A percentile compares a stretch with the other conserved stretches of the same genome.
Evolutionary conservation across 2,329 filamentous ascomycete species (phyloP).

Genomic region (Apiospora arundinis): DNA sequence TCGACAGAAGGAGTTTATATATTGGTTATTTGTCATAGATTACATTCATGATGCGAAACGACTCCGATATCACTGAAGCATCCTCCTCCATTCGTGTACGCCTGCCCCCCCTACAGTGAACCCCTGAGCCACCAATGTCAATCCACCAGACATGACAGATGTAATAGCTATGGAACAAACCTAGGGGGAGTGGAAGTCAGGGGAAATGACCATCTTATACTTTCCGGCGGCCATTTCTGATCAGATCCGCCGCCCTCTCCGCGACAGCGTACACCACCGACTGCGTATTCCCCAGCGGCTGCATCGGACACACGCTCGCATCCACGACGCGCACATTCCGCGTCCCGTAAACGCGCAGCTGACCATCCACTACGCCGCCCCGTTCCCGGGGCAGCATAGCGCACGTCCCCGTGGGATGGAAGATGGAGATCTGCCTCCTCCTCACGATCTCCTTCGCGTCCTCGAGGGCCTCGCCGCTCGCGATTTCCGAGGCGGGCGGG

Average conservation of each 20-base stretch:
- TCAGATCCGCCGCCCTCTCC: conserved; percentile 30
- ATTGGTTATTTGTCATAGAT: too few relatives aligned
- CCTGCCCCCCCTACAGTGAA: too few relatives aligned
- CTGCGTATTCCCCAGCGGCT: conserved; percentile 28
- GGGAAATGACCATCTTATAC: neutral
- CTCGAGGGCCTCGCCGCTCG: conserved; percentile 37
- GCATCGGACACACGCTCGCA: conserved; percentile 31
- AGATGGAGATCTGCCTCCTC: conserved; percentile 45
- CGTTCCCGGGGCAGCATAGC: conserved; percentile 32
- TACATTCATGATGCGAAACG: too few relatives aligned
- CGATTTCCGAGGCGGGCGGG: neutral
- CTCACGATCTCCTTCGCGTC: conserved; percentile 45
- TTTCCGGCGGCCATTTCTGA: conserved; percentile 14
- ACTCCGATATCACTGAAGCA: too few relatives aligned
- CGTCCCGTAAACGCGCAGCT: conserved; percentile 28
- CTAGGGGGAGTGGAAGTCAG: too few relatives aligned
- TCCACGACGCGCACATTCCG: conserved; percentile 30
- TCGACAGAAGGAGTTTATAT: too few relatives aligned
- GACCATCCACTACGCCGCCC: conserved; percentile 30
- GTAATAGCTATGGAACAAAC: too few relatives aligned
- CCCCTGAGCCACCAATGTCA: too few relatives aligned
- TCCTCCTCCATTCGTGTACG: too few relatives aligned
- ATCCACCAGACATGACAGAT: too few relatives aligned
- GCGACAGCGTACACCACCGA: conserved; percentile 29
- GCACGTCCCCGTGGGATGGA: conserved; percentile 56